Evolutionary conservation across 2,329 filamentous ascomycete species (phyloP), one percentile per base, ranked within the genome.

Genomic region (Botrytis deweyae): DNA sequence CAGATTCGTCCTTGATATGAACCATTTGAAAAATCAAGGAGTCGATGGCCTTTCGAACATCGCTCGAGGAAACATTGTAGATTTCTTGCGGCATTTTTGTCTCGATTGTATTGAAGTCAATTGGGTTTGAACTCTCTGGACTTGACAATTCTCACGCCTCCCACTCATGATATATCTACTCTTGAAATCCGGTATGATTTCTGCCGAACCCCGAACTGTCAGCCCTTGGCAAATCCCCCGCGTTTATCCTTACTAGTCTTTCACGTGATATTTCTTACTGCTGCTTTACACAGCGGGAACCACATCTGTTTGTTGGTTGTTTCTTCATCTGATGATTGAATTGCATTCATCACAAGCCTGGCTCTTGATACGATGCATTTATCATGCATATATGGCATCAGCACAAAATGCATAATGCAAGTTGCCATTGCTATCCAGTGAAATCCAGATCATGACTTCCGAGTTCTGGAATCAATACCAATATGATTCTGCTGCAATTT

Each of bases 1-100:
- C 92, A 0, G 91, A 92, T 58, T 86, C 87, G 83, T 95, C 93
- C 79, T 89, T 89, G 83, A 95, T 94, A 82, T 92, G 92, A 81
- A 95, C 87, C 61, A 95, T 86, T 79, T 93, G 92, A 80, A 91
- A 83, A 78, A 93, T 94, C 74, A 95, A 85, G 29, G 89, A 85
- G 58, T 88, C 85, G 80, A 95, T 90, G 16, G 72, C 86, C 76
- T 81, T 81, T 79, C 88, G 86, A 74, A 88, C 81, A 73, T 87
- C 83, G 75, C 80, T 81, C 33, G 85, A 81, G 75, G 84, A 83
- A 80, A 88, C 81, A 69, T 85, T 85, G 75, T 86, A 42, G 4
- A 61, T 46, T 46, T 71, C 64, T 52, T 63, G 68, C 33, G 75
- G 69, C 75, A 76, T 76, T 40, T 71, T 64, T 1, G 42, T 40